phyloP scores from a whole-genome alignment of 805 yeast genomes.

The Hanseniaspora hatyaiensis region DNA sequence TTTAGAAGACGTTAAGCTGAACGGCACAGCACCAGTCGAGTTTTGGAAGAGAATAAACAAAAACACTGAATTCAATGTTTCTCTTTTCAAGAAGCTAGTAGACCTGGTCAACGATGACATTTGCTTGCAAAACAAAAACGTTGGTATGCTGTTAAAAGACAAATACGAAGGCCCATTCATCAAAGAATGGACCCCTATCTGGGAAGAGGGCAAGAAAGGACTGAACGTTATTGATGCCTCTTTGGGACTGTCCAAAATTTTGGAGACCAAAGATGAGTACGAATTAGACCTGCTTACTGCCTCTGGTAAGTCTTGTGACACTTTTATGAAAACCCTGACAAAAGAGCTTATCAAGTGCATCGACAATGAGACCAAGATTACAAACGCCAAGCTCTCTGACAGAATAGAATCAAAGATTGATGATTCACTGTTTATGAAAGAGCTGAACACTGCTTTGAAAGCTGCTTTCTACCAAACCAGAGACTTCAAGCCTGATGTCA shows the following conservation, averaged over 20 bases:
- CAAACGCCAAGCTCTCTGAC: conserved; percentile 64
- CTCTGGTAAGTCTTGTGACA: conserved; percentile 68
- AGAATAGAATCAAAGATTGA: conserved; percentile 73
- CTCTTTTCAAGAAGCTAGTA: conserved; percentile 48
- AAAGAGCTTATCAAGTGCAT: conserved; percentile 79
- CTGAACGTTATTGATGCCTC: conserved; percentile 41
- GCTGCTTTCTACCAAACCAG: conserved; percentile 22
- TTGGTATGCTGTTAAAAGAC: conserved; percentile 69
- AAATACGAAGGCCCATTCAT: conserved; percentile 73
- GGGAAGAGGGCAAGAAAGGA: conserved; percentile 33
- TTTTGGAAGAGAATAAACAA: conserved; percentile 65
- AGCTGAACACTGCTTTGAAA: conserved; percentile 39
- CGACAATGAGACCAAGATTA: conserved; percentile 70
- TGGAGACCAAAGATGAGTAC: conserved; percentile 69
- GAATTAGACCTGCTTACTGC: conserved; percentile 54
- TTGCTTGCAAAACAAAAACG: conserved; percentile 30
- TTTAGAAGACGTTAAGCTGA: conserved; percentile 32
- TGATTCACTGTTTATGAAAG: conserved; percentile 53
- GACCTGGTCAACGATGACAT: conserved; percentile 33
- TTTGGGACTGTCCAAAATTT: conserved; percentile 40
- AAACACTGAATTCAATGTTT: conserved; percentile 63
- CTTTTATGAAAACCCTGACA: conserved; percentile 68
- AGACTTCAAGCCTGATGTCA: conserved; percentile 62
- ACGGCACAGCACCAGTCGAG: conserved; percentile 38
- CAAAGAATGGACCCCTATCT: conserved; percentile 56